A percentile compares a stretch with the other conserved stretches of the same genome.
phyloP scores from a whole-genome alignment of 2,329 filamentous ascomycete species.

The Clarireedia paspali region DNA sequence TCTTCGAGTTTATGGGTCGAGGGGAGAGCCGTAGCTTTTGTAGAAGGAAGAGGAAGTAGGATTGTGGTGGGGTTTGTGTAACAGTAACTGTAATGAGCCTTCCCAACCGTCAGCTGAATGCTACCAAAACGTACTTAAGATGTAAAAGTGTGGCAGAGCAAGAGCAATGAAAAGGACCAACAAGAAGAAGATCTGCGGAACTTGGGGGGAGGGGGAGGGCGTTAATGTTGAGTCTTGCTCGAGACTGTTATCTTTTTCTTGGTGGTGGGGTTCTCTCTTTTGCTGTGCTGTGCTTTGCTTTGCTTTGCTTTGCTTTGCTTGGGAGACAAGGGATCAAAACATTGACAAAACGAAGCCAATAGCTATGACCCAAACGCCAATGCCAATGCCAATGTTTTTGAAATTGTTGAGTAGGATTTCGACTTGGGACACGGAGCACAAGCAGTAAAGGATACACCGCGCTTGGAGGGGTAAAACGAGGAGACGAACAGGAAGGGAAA shows the following conservation, averaged over 20 bases:
- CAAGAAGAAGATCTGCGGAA: not conserved
- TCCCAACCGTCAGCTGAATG: slow-evolving; percentile 2
- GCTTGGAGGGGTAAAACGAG: not conserved
- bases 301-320: too few relatives aligned
- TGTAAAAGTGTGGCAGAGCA: not conserved
- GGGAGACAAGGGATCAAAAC: too few relatives aligned
- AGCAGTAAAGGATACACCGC: not conserved
- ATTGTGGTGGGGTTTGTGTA: not conserved
- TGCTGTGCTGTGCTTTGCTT: not conserved
- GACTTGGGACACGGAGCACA: not conserved
- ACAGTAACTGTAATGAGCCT: not conserved
- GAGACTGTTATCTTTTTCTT: not conserved
- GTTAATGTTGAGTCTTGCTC: not conserved
- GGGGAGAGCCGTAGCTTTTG: not conserved
- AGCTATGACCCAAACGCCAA: not conserved
- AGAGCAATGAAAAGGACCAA: not conserved
- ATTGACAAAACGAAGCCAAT: not conserved
- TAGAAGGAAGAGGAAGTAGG: not conserved
- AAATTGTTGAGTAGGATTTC: not conserved
- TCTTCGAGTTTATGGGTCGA: slow-evolving; percentile 1
- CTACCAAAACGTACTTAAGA: not conserved
- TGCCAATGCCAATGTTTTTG: not conserved
- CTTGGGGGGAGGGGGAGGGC: too few relatives aligned
- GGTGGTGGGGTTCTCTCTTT: not conserved
- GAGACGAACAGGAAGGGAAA: not conserved